phyloP scores from a whole-genome alignment of 1,284 basidiomycete species.

The Hymenochaete sp. region DNA sequence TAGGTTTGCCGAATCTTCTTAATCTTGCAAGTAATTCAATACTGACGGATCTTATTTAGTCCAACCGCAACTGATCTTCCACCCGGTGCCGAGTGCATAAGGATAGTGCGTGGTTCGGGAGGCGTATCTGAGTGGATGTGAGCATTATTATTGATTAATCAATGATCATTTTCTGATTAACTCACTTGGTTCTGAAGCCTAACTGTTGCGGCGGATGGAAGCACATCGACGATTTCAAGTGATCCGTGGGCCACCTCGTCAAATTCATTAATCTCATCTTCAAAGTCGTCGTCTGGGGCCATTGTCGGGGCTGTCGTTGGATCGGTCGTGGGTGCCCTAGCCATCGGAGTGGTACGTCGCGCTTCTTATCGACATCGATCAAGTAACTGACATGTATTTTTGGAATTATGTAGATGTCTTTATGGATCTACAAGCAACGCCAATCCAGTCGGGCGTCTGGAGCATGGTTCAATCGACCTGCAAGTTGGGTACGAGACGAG shows the following conservation, averaged over 20 bases:
- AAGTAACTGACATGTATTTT: no score
- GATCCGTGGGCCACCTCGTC: slow-evolving; percentile 2
- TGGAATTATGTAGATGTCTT: slow-evolving; percentile 2
- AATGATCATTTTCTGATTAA: background rate
- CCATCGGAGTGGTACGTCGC: slow-evolving; percentile 11
- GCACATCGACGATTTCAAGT: no score
- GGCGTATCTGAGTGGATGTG: background rate
- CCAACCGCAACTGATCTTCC: no score
- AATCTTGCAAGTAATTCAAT: no score
- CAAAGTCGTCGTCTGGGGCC: background rate
- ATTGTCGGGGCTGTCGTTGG: slow-evolving; percentile 15
- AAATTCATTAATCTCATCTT: background rate
- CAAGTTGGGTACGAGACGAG: slow-evolving; percentile 13
- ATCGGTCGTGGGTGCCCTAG: slow-evolving; percentile 10
- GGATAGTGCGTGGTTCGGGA: slow-evolving; percentile 10
- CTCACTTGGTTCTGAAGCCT: background rate
- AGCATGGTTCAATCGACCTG: slow-evolving; percentile 14
- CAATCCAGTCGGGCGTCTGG: slow-evolving; percentile 11
- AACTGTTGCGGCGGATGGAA: slow-evolving; percentile 11
- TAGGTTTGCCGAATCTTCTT: no score
- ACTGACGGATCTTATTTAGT: no score
- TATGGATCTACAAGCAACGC: slow-evolving; percentile 15
- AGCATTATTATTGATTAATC: background rate
- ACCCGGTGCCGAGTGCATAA: slow-evolving; percentile 10
- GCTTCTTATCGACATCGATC: background rate